Evolutionary conservation across 1,139 yeast species (phyloP).

Genomic region (Waltiozyma solani): DNA sequence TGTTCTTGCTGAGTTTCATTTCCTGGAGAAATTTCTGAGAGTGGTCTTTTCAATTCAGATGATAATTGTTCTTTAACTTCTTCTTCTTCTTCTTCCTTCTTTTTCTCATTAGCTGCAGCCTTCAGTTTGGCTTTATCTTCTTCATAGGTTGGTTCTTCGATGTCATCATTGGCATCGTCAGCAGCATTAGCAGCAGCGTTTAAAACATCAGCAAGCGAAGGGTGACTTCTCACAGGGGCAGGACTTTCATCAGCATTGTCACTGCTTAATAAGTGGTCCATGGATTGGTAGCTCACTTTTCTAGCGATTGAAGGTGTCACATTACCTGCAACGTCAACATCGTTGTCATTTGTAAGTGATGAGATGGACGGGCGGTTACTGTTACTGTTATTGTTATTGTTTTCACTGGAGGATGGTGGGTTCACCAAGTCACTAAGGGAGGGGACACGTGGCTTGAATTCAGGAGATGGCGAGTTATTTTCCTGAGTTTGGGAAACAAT

Average conservation of each 20-base stretch:
- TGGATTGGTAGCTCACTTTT: conserved; percentile 18
- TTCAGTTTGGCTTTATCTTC: background rate
- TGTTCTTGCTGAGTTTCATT: conserved; percentile 1
- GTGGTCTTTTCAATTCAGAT: background rate
- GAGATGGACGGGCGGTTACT: conserved; percentile 23
- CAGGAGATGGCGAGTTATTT: conserved; percentile 6
- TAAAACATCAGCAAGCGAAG: conserved; percentile 9
- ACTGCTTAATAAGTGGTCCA: conserved; percentile 1
- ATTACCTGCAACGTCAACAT: conserved; percentile 31
- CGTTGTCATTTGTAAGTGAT: conserved; percentile 37
- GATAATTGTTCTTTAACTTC: background rate
- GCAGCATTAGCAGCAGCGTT: conserved; percentile 6
- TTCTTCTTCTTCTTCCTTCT: background rate
- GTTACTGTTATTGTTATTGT: conserved; percentile 22
- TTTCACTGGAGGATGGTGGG: conserved; percentile 5
- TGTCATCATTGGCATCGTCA: conserved; percentile 1
- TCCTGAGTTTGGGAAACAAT: conserved; percentile 3
- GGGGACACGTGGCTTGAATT: conserved; percentile 19
- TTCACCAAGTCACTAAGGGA: conserved; percentile 26
- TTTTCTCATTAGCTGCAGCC: background rate
- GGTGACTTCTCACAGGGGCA: conserved; percentile 10
- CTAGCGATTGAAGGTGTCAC: conserved; percentile 25
- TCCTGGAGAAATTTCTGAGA: background rate
- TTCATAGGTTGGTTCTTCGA: background rate
- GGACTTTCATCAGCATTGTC: background rate